phyloP scores from a whole-genome alignment of 1,284 basidiomycete genomes.

The Thecaphora frezii region DNA sequence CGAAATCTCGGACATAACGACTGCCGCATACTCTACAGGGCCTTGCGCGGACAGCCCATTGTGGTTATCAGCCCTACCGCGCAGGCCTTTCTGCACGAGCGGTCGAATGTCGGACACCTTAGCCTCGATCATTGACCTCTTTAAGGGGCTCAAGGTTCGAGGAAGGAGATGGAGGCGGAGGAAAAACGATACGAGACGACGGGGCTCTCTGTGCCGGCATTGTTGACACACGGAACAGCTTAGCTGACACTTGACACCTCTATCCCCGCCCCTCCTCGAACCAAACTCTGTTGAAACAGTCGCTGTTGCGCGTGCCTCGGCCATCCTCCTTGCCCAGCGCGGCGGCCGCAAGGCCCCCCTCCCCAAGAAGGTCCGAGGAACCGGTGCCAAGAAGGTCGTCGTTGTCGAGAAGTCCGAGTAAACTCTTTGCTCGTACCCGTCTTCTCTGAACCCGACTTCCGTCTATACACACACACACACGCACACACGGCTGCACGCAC shows the following conservation, averaged over 20 bases:
- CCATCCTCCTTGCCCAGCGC: constrained; percentile 49
- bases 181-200: too few species aligned
- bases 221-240: too few species aligned
- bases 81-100: background rate
- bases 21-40: background rate
- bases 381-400: constrained; percentile 36
- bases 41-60: background rate
- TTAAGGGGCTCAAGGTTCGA: too few species aligned
- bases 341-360: constrained; percentile 27
- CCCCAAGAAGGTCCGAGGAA: constrained; percentile 36
- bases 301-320: constrained; percentile 54
- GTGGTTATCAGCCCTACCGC: background rate
- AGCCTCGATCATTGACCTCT: too few species aligned
- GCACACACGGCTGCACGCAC: too few species aligned
- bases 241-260: too few species aligned
- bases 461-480: too few species aligned
- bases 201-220: too few species aligned
- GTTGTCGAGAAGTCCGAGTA: constrained; percentile 19
- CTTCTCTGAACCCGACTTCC: too few species aligned
- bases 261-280: background rate
- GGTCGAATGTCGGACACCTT: background rate
- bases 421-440: too few species aligned
- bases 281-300: constrained; percentile 19
- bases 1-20: constrained; percentile 5
- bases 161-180: background rate